Percentiles rank a stretch among this genome's conserved stretches.
phyloP scores from a whole-genome alignment of 2,329 filamentous ascomycete species.

The Aspergillus felis region DNA sequence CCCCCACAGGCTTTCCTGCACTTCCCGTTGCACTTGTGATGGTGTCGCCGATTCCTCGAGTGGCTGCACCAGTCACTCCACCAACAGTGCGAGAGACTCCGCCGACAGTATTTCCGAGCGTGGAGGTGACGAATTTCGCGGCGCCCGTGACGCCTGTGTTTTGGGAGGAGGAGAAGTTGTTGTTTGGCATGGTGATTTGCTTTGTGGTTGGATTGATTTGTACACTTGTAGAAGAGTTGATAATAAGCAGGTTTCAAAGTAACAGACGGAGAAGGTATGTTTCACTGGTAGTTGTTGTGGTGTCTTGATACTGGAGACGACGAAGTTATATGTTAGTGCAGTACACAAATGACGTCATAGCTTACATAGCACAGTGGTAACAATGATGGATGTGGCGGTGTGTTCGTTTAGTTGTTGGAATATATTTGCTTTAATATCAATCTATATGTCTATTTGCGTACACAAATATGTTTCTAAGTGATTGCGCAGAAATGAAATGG shows the following conservation, averaged over 20 bases:
- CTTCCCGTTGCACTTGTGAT: constrained; percentile 53
- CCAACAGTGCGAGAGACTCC: constrained; percentile 52
- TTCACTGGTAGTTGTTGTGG: not conserved
- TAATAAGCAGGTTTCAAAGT: not conserved
- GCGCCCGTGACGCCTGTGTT: constrained; percentile 47
- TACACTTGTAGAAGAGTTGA: not conserved
- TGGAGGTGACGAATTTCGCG: constrained; percentile 54
- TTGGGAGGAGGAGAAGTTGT: constrained; percentile 31
- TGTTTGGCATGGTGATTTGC: not conserved
- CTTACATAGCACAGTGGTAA: not conserved
- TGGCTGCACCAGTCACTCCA: constrained; percentile 53
- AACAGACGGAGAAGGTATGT: not conserved
- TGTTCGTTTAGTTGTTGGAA: not conserved
- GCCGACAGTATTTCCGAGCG: constrained; percentile 53
- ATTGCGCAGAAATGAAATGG: too few species aligned
- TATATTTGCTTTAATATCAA: too few species aligned
- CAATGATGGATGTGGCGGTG: not conserved
- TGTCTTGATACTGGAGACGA: not conserved
- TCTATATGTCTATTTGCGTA: too few species aligned
- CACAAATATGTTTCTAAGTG: too few species aligned
- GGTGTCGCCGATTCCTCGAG: constrained; percentile 56
- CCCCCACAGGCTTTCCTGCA: constrained; percentile 53
- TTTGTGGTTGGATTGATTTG: not conserved
- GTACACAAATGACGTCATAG: not conserved
- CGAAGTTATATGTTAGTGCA: not conserved